Conservation (phyloP, 345 rosid genomes). For the Turritis glabra region DNA sequence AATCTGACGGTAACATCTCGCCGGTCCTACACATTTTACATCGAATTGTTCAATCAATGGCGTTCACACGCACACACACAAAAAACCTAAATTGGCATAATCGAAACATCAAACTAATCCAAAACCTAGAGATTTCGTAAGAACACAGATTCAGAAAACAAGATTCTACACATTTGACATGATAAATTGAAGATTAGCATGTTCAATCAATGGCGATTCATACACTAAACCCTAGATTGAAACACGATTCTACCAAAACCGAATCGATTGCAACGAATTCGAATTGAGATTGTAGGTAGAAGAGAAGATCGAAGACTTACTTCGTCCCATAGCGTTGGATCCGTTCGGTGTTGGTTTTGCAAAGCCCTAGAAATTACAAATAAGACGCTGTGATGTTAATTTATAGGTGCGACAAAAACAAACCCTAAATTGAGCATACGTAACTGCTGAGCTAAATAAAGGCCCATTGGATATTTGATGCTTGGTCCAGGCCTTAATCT, state of each 20-base stretch:
- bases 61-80: neutral
- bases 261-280: neutral
- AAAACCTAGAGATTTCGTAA: neutral
- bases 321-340: slow-evolving; percentile 21
- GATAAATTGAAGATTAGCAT: too few relatives aligned
- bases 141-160: neutral
- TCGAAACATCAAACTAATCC: neutral
- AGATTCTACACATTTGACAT: neutral
- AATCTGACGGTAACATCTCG: slow-evolving; percentile 56
- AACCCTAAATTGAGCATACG: slow-evolving; percentile 24
- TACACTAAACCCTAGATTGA: neutral
- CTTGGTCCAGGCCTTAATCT: slow-evolving; percentile 15
- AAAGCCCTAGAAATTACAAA: slow-evolving; percentile 23
- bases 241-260: neutral
- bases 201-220: neutral
- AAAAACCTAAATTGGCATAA: neutral
- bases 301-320: slow-evolving; percentile 30
- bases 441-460: slow-evolving; percentile 19
- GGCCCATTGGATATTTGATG: slow-evolving; percentile 30
- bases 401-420: neutral
- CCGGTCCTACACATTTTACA: slow-evolving; percentile 29
- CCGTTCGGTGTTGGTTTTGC: neutral
- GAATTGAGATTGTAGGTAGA: neutral
- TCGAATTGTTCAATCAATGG: neutral
- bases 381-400: neutral